A percentile compares a stretch with the other conserved stretches of the same genome.
phyloP scores from a whole-genome alignment of 306 rosid species.

The Acacia confusa region DNA sequence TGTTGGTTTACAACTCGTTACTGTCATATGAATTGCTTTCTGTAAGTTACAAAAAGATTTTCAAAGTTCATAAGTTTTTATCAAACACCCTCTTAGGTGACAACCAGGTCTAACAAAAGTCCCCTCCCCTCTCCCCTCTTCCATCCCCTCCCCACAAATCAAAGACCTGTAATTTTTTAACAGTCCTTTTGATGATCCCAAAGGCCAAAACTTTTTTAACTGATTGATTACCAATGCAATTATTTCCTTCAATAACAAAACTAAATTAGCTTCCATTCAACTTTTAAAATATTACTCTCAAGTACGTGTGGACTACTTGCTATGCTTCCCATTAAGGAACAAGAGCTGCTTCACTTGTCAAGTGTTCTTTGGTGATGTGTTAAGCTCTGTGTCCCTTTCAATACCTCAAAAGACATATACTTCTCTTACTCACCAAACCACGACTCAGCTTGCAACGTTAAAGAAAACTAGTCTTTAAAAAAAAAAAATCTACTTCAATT shows the following conservation, averaged over 20 bases:
- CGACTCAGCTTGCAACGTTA: no score
- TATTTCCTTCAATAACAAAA: neutral
- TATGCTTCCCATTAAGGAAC: slow-evolving; percentile 25
- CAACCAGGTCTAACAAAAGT: no score
- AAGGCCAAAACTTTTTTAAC: neutral
- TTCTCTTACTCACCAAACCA: neutral
- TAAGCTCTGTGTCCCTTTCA: neutral
- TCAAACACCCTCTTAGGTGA: no score
- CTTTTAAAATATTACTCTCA: neutral
- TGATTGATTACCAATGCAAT: neutral
- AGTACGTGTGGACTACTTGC: neutral
- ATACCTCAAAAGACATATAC: neutral
- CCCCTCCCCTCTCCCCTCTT: no score
- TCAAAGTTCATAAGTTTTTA: no score
- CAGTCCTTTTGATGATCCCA: neutral
- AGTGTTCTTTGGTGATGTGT: neutral
- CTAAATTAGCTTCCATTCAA: neutral
- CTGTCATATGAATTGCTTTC: no score
- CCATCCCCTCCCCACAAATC: no score
- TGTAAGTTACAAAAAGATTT: no score
- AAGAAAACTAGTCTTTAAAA: no score
- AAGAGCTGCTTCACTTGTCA: neutral
- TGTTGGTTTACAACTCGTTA: no score
- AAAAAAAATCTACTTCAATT: no score
- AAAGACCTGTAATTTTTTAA: neutral